Evolutionary conservation across 1,284 basidiomycete species (phyloP), one percentile per base, ranked within the genome.

Genomic region (Fomitiporia mediterranea): DNA sequence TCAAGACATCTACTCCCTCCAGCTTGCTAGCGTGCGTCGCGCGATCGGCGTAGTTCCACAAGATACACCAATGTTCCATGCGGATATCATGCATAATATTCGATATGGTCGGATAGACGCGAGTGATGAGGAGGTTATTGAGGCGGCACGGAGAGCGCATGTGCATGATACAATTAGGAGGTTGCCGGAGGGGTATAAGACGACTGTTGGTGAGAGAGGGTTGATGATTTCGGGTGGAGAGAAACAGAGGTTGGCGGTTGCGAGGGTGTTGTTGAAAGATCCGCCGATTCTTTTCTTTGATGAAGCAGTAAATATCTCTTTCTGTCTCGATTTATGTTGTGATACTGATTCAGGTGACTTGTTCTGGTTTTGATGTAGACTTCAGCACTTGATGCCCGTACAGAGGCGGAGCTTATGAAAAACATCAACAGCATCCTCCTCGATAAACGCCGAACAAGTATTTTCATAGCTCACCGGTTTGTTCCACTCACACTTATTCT

Each of bases 191-290:
- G 87, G 88, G 50, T 99, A 96, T 70, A 67, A 72, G 40, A 99
- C 96, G 6, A 89, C 90, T 67, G 97, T 99, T 8, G 97, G 96
- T 0, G 96, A 99, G 72, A 76, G 96, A 23, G 96, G 96, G 0
- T 70, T 98, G 66, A 98, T 99, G 97, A 94, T 99, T 56, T 94
- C 91, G 13, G 96, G 96, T 0, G 96, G 97, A 0, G 96, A 99
- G 77, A 98, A 99, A 71, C 96, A 99, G 76, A 74, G 97, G 42
- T 70, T 99, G 61, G 97, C 96, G 0, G 91, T 99, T 11, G 97
- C 96, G 4, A 76, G 97, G 15, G 84, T 97, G 42, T 71, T 99
- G 64, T 72, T 99, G 49, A 98, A 98, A 73, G 89, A 99, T 69
- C 93, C 96, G 0, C 86, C 87, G 2, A 97, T 98, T 65, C 68